phyloP scores from a whole-genome alignment of 306 rosid species.

The Betula pendula region DNA sequence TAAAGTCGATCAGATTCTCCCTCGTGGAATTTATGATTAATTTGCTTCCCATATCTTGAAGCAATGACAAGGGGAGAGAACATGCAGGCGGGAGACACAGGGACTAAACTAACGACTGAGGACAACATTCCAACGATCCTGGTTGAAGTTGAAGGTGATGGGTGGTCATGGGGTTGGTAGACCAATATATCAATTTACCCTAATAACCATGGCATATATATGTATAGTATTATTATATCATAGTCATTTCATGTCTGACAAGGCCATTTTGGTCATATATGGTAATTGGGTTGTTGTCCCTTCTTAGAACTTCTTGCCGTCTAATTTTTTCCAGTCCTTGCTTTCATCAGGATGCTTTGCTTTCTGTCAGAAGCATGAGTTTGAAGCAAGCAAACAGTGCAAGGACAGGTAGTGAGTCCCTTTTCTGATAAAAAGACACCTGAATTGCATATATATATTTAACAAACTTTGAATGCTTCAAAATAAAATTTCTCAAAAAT shows the following conservation, averaged over 20 bases:
- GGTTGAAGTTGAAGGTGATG: slow-evolving; percentile 44
- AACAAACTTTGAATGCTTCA: slow-evolving; percentile 34
- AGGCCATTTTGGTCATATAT: slow-evolving; percentile 21
- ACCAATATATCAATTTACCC: slow-evolving; percentile 30
- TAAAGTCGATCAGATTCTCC: slow-evolving; percentile 27
- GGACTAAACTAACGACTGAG: slow-evolving; percentile 27
- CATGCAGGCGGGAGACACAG: slow-evolving; percentile 36
- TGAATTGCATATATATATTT: slow-evolving; percentile 29
- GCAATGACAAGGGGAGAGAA: slow-evolving; percentile 53
- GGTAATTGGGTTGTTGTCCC: slow-evolving; percentile 18
- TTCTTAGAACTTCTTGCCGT: slow-evolving; percentile 19
- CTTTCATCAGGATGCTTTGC: slow-evolving; percentile 17
- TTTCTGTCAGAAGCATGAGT: slow-evolving; percentile 42
- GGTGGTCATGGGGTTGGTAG: slow-evolving; percentile 26
- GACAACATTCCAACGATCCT: slow-evolving; percentile 52
- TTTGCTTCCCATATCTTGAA: slow-evolving; percentile 69
- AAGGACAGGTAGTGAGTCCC: slow-evolving; percentile 37
- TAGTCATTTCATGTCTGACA: not conserved
- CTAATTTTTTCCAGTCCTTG: slow-evolving; percentile 22
- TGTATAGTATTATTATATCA: not conserved
- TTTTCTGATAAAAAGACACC: slow-evolving; percentile 32
- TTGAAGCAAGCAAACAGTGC: slow-evolving; percentile 46
- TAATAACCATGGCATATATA: slow-evolving; percentile 21
- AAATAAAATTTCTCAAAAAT: slow-evolving; percentile 25
- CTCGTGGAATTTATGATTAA: slow-evolving; percentile 27